Percentiles rank a stretch among this genome's conserved stretches.
These are phyloP conservation scores for Trichoderma atroviride DNA, from an alignment of 2,329 filamentous ascomycete species.

Conservation along the genomic window DNA sequence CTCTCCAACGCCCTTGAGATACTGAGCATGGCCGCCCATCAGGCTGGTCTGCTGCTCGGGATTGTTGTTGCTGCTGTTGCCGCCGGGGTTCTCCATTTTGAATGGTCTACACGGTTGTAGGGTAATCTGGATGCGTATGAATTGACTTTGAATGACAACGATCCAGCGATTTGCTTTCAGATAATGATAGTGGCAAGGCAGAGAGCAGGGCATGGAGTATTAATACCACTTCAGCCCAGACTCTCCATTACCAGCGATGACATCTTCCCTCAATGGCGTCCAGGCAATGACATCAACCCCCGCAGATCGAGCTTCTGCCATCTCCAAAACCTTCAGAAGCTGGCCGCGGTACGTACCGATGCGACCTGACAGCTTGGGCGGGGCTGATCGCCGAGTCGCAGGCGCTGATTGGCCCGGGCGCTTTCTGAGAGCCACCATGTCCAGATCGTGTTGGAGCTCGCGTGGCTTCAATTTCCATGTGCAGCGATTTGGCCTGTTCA, in stretches of 20 bases:
- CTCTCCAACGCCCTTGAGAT: constrained; percentile 68
- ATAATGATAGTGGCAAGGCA: background rate
- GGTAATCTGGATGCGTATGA: constrained; percentile 1
- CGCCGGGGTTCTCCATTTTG: constrained; percentile 35
- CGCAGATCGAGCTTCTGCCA: constrained; percentile 9
- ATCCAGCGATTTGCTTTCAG: background rate
- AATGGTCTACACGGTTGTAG: background rate
- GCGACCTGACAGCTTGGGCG: background rate
- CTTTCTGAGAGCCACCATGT: constrained; percentile 35
- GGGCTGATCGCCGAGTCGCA: background rate
- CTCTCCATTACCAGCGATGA: constrained; percentile 26
- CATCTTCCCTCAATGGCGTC: constrained; percentile 28
- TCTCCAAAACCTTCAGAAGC: constrained; percentile 1
- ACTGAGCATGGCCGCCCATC: constrained; percentile 65
- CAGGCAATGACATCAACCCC: constrained; percentile 28
- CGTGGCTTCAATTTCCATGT: constrained; percentile 13
- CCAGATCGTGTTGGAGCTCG: constrained; percentile 31
- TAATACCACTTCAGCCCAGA: background rate
- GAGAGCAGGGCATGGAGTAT: background rate
- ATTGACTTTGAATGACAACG: background rate
- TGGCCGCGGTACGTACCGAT: constrained; percentile 15
- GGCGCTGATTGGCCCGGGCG: constrained; percentile 28
- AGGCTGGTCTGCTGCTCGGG: constrained; percentile 57
- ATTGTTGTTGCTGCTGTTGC: constrained; percentile 31
- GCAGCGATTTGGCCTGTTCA: background rate